These are phyloP conservation scores for Talaromyces amestolkiae DNA, from an alignment of 2,329 filamentous ascomycete genomes.

Conservation along the genomic window DNA sequence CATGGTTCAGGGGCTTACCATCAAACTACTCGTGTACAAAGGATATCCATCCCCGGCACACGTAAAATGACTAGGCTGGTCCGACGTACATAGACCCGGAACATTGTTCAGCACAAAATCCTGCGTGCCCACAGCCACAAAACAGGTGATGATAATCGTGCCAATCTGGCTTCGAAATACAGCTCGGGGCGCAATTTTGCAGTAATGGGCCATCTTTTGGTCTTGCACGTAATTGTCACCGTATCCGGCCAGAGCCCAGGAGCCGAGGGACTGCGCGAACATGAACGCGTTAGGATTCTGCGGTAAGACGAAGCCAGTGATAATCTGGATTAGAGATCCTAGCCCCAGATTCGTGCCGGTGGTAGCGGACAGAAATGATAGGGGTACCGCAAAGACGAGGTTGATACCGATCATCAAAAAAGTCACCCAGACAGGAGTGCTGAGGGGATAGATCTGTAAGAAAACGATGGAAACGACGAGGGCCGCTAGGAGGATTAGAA, in stretches of 20 bases:
- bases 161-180: slow-evolving; percentile 13
- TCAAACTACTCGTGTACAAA: slow-evolving; percentile 9
- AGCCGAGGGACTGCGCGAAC: background rate
- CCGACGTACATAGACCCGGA: background rate
- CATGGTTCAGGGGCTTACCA: background rate
- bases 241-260: slow-evolving; percentile 9
- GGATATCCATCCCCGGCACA: slow-evolving; percentile 11
- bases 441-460: background rate
- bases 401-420: background rate
- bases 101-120: slow-evolving; percentile 9
- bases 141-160: slow-evolving; percentile 10
- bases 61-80: slow-evolving; percentile 10
- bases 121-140: slow-evolving; percentile 10
- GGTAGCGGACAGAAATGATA: slow-evolving; percentile 11
- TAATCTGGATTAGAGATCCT: slow-evolving; percentile 9
- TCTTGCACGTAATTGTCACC: slow-evolving; percentile 12
- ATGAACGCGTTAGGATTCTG: background rate
- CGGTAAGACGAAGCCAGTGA: slow-evolving; percentile 4
- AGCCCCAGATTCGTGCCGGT: slow-evolving; percentile 10
- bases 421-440: background rate
- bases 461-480: slow-evolving; percentile 6
- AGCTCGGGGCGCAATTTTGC: slow-evolving; percentile 11
- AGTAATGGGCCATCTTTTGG: slow-evolving; percentile 13
- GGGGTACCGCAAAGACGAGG: background rate
- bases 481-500: slow-evolving; percentile 3